Percentiles rank a stretch among this genome's conserved stretches.
Evolutionary conservation across 345 rosid genomes (phyloP).

Genomic region (Populus davidiana): DNA sequence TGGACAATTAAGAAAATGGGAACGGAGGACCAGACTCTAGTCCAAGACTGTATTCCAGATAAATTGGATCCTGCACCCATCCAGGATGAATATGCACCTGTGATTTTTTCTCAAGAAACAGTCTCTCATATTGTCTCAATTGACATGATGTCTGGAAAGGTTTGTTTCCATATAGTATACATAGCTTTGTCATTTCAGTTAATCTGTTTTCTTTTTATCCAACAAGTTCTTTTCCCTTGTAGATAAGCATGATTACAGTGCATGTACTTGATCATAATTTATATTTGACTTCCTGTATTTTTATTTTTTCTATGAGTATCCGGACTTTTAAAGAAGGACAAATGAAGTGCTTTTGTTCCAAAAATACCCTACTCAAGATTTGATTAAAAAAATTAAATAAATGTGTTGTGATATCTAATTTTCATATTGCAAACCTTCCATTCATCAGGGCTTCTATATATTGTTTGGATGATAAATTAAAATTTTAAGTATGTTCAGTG

Average conservation of each 20-base stretch:
- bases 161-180: slow-evolving; percentile 13
- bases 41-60: slow-evolving; percentile 73
- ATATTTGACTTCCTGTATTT: no score
- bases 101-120: slow-evolving; percentile 88
- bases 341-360: no score
- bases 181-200: no score
- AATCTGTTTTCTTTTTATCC: slow-evolving; percentile 2
- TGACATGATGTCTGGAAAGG: slow-evolving; percentile 99
- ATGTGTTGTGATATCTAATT: no score
- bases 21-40: slow-evolving; percentile 78
- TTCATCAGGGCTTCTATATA: background rate
- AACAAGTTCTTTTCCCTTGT: background rate
- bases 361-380: no score
- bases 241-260: background rate
- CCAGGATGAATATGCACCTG: slow-evolving; percentile 95
- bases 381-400: no score
- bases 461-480: background rate
- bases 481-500: background rate
- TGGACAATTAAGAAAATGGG: slow-evolving; percentile 95
- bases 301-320: no score
- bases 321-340: no score
- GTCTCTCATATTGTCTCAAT: slow-evolving; percentile 92
- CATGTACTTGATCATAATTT: background rate
- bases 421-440: background rate
- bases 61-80: slow-evolving; percentile 87